A percentile compares a stretch with the other conserved stretches of the same genome.
Conservation (phyloP, 306 rosid species). For the Benincasa hispida region DNA sequence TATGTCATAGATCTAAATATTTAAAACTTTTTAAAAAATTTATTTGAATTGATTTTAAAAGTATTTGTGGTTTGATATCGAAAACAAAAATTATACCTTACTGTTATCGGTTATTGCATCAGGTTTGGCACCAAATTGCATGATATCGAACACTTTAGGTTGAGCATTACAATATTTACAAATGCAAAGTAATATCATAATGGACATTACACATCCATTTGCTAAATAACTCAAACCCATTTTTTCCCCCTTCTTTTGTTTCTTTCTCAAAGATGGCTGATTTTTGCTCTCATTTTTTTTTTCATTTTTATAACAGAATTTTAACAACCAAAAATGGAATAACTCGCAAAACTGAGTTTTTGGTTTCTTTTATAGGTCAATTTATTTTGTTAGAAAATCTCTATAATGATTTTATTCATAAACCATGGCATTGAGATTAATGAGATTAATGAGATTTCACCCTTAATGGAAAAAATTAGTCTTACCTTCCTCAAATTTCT, state of each 20-base stretch:
- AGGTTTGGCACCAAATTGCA: constrained; percentile 2
- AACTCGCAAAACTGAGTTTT: too few relatives aligned
- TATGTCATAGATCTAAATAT: neutral
- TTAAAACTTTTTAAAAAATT: too few relatives aligned
- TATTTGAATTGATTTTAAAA: neutral
- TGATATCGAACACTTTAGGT: neutral
- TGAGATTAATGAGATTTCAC: neutral
- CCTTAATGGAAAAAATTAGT: neutral
- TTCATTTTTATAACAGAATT: too few relatives aligned
- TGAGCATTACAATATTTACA: constrained; percentile 1
- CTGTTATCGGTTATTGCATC: constrained; percentile 16
- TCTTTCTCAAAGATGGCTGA: neutral
- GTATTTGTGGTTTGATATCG: neutral
- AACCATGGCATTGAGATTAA: neutral
- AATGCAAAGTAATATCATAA: neutral
- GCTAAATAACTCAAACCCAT: neutral
- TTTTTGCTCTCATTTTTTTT: too few relatives aligned
- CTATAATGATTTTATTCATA: too few relatives aligned
- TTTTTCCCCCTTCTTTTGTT: neutral
- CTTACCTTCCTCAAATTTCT: neutral
- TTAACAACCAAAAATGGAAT: neutral
- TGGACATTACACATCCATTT: too few relatives aligned
- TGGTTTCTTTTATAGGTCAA: too few relatives aligned
- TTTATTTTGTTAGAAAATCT: too few relatives aligned
- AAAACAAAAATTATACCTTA: constrained; percentile 7